A percentile compares a stretch with the other conserved stretches of the same genome.
phyloP scores from a whole-genome alignment of 305 asterid genomes.

The Plantago coronopus region DNA sequence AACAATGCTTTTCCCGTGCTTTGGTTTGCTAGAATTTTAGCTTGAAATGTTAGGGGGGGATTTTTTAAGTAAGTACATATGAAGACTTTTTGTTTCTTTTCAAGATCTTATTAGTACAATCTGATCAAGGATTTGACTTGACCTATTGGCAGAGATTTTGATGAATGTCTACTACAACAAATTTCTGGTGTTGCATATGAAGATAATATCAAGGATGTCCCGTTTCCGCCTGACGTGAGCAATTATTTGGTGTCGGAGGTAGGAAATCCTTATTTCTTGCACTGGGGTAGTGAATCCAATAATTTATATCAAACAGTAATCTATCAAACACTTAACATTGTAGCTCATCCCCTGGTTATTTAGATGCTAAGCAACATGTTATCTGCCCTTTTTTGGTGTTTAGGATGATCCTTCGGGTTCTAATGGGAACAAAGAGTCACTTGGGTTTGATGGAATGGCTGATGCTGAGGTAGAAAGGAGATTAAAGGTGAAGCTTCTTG shows the following conservation, averaged over 20 bases:
- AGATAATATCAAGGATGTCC: constrained; percentile 56
- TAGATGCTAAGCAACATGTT: constrained; percentile 16
- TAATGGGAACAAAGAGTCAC: constrained; percentile 63
- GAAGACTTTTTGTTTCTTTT: constrained; percentile 10
- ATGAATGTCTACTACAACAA: constrained; percentile 72
- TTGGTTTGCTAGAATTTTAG: constrained; percentile 94
- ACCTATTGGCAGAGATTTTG: constrained; percentile 69
- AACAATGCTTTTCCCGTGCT: constrained; percentile 81
- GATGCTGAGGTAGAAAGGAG: constrained; percentile 89
- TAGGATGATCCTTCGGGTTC: constrained; percentile 76
- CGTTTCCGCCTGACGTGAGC: constrained; percentile 85
- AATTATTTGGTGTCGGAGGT: constrained; percentile 82
- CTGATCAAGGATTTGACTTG: constrained; percentile 28
- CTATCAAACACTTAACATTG: constrained; percentile 7
- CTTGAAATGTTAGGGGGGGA: constrained; percentile 96
- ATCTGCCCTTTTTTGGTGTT: constrained; percentile 24
- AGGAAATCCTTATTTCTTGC: constrained; percentile 19
- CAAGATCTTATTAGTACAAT: constrained; percentile 20
- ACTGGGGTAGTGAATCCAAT: neutral
- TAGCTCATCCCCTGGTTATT: neutral
- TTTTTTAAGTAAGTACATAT: constrained; percentile 77
- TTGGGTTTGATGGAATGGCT: constrained; percentile 81
- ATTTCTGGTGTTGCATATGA: constrained; percentile 77
- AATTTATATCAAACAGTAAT: constrained; percentile 8
- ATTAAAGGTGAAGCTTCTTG: constrained; percentile 55